Percentiles rank a stretch among this genome's conserved stretches.
Evolutionary conservation across 2,329 filamentous ascomycete species (phyloP).

Genomic region (Aplosporella prunicola): DNA sequence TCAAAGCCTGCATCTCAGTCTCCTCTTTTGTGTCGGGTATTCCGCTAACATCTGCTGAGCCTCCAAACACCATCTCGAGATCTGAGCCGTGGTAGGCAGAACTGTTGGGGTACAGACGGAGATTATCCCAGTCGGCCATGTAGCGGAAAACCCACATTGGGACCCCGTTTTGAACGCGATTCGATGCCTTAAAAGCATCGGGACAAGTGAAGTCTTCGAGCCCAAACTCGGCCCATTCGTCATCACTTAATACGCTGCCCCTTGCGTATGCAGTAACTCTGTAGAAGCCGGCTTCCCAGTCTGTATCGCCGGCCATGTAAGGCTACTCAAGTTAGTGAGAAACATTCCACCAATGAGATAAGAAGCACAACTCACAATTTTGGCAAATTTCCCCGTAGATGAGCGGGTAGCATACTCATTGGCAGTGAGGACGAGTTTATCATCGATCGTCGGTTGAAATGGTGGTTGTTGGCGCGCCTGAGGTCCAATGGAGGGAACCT

Average conservation of each 20-base stretch:
- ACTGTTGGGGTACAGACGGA: conserved; percentile 26
- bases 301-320: conserved; percentile 15
- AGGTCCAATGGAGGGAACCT: conserved; percentile 15
- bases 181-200: conserved; percentile 13
- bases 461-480: conserved; percentile 15
- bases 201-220: conserved; percentile 21
- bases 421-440: conserved; percentile 1
- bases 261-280: conserved; percentile 18
- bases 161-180: conserved; percentile 19
- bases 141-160: conserved; percentile 31
- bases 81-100: conserved; percentile 30
- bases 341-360: neutral
- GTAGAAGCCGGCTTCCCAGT: conserved; percentile 22
- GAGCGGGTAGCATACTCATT: neutral
- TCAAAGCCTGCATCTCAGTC: conserved; percentile 22
- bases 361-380: neutral
- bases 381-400: neutral
- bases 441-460: conserved; percentile 7
- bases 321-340: conserved; percentile 9
- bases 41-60: conserved; percentile 19
- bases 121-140: conserved; percentile 26
- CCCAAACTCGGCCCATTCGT: conserved; percentile 19
- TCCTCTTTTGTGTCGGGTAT: conserved; percentile 18
- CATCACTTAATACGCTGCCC: conserved; percentile 17
- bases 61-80: conserved; percentile 27